These are phyloP conservation scores for Fusarium tricinctum DNA, from an alignment of 2,329 filamentous ascomycete species.

Conservation along the genomic window DNA sequence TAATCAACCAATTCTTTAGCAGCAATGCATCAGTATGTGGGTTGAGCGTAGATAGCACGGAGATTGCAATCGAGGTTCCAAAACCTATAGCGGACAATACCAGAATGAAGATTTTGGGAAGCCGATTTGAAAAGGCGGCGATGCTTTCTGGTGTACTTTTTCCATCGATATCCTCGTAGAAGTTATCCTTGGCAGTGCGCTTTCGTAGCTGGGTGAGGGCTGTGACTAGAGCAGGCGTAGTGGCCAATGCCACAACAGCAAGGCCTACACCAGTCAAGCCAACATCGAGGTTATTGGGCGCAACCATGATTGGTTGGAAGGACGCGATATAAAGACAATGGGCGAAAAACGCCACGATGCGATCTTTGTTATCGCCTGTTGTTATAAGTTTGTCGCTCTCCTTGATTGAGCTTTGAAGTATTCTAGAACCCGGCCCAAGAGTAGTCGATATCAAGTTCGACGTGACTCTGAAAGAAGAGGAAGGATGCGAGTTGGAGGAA, in stretches of 20 bases:
- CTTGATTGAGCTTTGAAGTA: slow-evolving; percentile 1
- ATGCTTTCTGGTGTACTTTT: slow-evolving; percentile 74
- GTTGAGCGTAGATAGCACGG: slow-evolving; percentile 65
- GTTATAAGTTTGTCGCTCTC: slow-evolving; percentile 1
- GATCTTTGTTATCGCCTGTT: slow-evolving; percentile 2
- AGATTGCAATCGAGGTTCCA: slow-evolving; percentile 68
- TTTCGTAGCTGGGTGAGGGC: slow-evolving; percentile 54
- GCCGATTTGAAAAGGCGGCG: slow-evolving; percentile 71
- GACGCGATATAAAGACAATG: background rate
- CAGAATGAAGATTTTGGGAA: slow-evolving; percentile 68
- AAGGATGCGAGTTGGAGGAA: slow-evolving; percentile 4
- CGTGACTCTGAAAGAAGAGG: slow-evolving; percentile 1
- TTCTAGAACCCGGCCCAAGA: background rate
- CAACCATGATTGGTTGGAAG: slow-evolving; percentile 30
- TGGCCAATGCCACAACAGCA: slow-evolving; percentile 54
- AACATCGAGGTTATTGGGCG: slow-evolving; percentile 36
- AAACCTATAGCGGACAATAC: slow-evolving; percentile 68
- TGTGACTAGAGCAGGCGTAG: slow-evolving; percentile 56
- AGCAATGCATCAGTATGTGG: slow-evolving; percentile 56
- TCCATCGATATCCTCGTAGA: slow-evolving; percentile 79
- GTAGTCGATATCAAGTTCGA: slow-evolving; percentile 4
- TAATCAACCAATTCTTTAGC: slow-evolving; percentile 71
- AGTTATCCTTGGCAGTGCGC: slow-evolving; percentile 58
- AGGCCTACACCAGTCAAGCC: slow-evolving; percentile 54
- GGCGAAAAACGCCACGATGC: slow-evolving; percentile 27